These are phyloP conservation scores for Picochlorum sp. DNA, from an alignment of 139 green algal species.

Conservation along the genomic window DNA sequence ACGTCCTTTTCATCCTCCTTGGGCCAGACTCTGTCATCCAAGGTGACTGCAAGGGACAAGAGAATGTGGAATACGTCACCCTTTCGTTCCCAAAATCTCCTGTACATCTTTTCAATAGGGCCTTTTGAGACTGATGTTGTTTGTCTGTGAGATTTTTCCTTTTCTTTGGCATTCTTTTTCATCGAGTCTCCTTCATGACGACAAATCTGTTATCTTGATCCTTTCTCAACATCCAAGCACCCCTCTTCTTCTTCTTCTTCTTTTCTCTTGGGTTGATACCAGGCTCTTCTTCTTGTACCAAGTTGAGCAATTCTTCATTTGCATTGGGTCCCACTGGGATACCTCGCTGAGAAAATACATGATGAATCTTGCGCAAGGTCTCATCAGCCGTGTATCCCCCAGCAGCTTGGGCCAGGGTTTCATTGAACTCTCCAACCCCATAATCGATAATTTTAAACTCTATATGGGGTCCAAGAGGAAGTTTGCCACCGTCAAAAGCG, in stretches of 20 bases:
- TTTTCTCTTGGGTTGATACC: neutral
- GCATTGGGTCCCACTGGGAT: neutral
- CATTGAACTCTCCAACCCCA: slow-evolving; percentile 6
- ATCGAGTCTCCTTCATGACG: neutral
- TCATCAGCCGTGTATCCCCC: slow-evolving; percentile 7
- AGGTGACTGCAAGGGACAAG: slow-evolving; percentile 18
- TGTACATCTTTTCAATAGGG: slow-evolving; percentile 11
- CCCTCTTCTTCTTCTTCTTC: neutral
- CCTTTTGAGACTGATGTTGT: neutral
- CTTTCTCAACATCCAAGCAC: neutral
- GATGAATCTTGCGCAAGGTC: neutral
- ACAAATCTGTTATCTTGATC: neutral
- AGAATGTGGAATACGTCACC: slow-evolving; percentile 41
- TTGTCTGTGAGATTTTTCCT: neutral
- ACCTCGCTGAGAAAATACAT: neutral
- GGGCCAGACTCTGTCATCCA: slow-evolving; percentile 29
- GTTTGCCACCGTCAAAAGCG: slow-evolving; percentile 8
- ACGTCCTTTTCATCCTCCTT: slow-evolving; percentile 21
- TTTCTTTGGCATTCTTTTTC: neutral
- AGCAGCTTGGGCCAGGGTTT: slow-evolving; percentile 11
- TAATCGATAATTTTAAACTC: slow-evolving; percentile 28
- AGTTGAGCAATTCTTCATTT: neutral
- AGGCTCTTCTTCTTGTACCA: neutral
- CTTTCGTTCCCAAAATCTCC: slow-evolving; percentile 32
- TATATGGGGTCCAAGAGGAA: slow-evolving; percentile 23